Evolutionary conservation across 23 red algal species (phyloP), one percentile per base, ranked within the genome.

Genomic region (Agarophyton chilense): DNA sequence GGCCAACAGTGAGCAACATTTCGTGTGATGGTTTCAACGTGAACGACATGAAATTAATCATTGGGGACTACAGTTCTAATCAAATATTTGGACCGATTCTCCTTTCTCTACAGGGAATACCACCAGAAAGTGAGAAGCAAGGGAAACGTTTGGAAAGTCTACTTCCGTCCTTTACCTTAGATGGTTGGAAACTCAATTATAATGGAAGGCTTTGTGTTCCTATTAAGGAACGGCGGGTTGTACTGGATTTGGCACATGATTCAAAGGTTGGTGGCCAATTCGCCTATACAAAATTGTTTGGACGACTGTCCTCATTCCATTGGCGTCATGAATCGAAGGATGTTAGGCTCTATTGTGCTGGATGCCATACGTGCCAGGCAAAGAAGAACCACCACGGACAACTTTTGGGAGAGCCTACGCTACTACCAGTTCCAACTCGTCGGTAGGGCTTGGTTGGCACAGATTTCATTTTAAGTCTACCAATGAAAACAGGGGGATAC

Each of bases 221-320:
- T 1, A 13, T 13, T 22, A 39, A 46, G 2, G 13, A 26, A 1
- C 7, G 6, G 12, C 9, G 26, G 0, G 25, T 33, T 4, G 24
- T 87, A 1, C 40, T 87, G 29, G 31, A 87, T 4, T 9, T 73
- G 8, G 82, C 82, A n/a, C 82, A 87, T 55, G 63, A 87, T 49
- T 87, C 32, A 9, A 51, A 21, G 5, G 28, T 87, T 1, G 40
- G 29, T 32, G 82, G 82, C 21, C 50, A 87, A 31, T 87, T 87
- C 43, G 64, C 40, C 1, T 73, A 41, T 73, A 13, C 41, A 16
- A 75, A 87, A 44, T 74, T 64, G 10, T 36, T 87, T 24, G 35
- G 6, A 1, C 33, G 82, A 22, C 19, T 87, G 1, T 3, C 2
- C 13, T 2, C 8, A 18, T 73, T 49, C 14, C 38, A 87, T 60